phyloP scores from a whole-genome alignment of 2,329 filamentous ascomycete genomes.

The Aphanocladium album region DNA sequence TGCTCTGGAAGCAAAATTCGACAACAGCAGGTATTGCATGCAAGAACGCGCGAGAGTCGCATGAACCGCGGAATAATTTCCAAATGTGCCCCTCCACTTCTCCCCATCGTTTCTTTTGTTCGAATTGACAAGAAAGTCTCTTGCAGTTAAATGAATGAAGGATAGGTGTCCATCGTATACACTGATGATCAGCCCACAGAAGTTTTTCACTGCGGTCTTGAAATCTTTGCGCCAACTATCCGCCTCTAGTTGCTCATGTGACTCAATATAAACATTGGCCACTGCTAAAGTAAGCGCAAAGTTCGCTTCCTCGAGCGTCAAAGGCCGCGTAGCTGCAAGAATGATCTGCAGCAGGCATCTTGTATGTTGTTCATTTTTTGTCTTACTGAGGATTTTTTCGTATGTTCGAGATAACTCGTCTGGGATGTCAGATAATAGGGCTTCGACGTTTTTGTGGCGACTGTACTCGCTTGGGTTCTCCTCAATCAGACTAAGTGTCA shows the following conservation, averaged over 20 bases:
- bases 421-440: too few species aligned
- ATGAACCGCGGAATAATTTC: neutral
- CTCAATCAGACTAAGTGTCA: slow-evolving; percentile 28
- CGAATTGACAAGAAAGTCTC: neutral
- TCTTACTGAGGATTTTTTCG: slow-evolving; percentile 20
- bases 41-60: neutral
- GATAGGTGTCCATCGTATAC: neutral
- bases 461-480: slow-evolving; percentile 13
- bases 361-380: neutral
- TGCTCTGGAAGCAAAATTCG: too few species aligned
- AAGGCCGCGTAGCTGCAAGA: neutral
- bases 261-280: too few species aligned
- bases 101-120: too few species aligned
- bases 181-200: neutral
- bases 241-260: neutral
- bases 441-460: slow-evolving; percentile 9
- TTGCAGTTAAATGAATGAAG: neutral
- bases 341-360: neutral
- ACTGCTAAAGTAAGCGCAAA: neutral
- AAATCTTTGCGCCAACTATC: slow-evolving; percentile 4
- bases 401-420: slow-evolving; percentile 16
- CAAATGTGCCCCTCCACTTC: neutral
- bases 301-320: neutral
- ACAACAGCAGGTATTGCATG: too few species aligned
- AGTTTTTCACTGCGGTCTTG: neutral